Evolutionary conservation across 139 green algal genomes (phyloP), one percentile per base, ranked within the genome.

Genomic region (Tetraselmis striata): DNA sequence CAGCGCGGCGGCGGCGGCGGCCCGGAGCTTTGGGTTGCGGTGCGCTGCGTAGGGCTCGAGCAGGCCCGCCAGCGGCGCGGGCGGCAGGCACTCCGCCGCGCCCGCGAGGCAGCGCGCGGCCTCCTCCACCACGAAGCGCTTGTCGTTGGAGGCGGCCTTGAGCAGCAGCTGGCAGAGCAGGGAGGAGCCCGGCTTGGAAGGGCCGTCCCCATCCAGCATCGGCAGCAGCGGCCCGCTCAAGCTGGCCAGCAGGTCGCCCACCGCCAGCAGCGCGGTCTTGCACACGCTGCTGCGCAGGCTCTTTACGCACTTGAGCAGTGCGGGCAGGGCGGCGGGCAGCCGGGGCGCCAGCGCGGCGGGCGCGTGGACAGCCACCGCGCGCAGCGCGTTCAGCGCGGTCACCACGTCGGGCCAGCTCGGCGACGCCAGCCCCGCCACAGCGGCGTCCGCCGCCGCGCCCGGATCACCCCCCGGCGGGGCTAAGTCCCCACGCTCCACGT

Each of bases 91-190:
- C 2, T 77, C 75, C 0, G 82, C 74, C 76, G 90, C 79, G 23
- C 29, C 59, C 30, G 75, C 77, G 31, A 92, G 77, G 2, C 82
- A 76, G 24, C 59, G 80, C 85, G 88, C 80, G n/a, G 87, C 85
- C 79, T 93, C 90, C 80, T 93, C 88, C 1, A 92, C 78, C 29
- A 94, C 90, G 86, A 94, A 94, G 31, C 84, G 84, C 84, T 94
- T 94, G 86, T 94, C 90, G 77, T 90, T 93, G 32, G 85, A 90
- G 76, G 32, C 75, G 30, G 83, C 85, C 78, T 93, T 93, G 77
- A 93, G 83, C 59, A 94, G 85, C 74, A 93, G 80, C 79, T 92
- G 88, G 25, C 75, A 78, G 30, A 94, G 82, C 30, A 92, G 32
- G 85, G 87, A 93, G 67, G 77, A 88, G 74, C 28, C 28, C 1